Percentiles rank a stretch among this genome's conserved stretches.
phyloP scores from a whole-genome alignment of 2,329 filamentous ascomycete genomes.

The Hypoxylon sp. region DNA sequence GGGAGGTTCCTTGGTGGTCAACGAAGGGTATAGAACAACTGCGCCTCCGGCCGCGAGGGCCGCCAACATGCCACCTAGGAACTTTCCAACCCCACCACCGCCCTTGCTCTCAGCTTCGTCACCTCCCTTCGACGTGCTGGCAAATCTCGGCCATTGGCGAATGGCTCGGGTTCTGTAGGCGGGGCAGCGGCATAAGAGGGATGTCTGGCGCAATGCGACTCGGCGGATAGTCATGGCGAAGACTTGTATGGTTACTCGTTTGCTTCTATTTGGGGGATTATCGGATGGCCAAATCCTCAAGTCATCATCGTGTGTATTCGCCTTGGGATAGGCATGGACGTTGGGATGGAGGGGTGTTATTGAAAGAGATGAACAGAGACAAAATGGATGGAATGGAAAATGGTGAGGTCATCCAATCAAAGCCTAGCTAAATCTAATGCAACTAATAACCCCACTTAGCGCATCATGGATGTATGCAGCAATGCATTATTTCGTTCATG shows the following conservation, averaged over 20 bases:
- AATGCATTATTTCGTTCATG: no score
- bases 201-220: conserved; percentile 36
- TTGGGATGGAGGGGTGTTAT: no score
- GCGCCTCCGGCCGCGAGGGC: conserved; percentile 40
- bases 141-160: conserved; percentile 37
- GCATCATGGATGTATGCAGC: no score
- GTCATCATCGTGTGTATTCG: conserved; percentile 11
- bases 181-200: conserved; percentile 30
- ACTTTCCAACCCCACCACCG: conserved; percentile 32
- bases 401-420: conserved; percentile 37
- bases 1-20: conserved; percentile 31
- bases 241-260: no score
- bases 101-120: conserved; percentile 8
- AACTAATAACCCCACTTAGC: no score
- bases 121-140: conserved; percentile 27
- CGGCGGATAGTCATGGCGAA: conserved; percentile 33
- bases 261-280: no score
- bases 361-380: background rate
- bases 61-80: conserved; percentile 39
- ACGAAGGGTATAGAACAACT: conserved; percentile 37
- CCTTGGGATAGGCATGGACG: no score
- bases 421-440: conserved; percentile 23
- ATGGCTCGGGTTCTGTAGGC: conserved; percentile 1
- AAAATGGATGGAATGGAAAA: conserved; percentile 12
- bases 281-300: no score